Conservation (phyloP, 179 eudicot genomes). For the Silene noctiflora region DNA sequence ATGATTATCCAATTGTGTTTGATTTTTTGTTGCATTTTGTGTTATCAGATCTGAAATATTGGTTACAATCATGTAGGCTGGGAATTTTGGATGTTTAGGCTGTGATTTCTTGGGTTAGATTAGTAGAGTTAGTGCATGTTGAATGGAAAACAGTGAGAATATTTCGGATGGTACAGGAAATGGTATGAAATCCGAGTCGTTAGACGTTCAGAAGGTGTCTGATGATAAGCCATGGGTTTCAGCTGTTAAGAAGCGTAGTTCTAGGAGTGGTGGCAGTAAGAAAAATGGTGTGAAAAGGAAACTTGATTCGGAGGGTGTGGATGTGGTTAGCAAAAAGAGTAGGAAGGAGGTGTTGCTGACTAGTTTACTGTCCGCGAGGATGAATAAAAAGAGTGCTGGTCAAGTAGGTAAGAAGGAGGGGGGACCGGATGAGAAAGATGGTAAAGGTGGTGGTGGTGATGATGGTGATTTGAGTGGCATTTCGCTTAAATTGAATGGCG, state of each 20-base stretch:
- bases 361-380: conserved; percentile 25
- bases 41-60: conserved; percentile 63
- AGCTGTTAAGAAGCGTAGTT: conserved; percentile 7
- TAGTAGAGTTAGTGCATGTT: conserved; percentile 54
- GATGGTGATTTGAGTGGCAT: conserved; percentile 31
- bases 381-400: conserved; percentile 17
- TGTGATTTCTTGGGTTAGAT: neutral
- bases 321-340: conserved; percentile 27
- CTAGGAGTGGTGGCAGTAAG: conserved; percentile 11
- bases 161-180: conserved; percentile 41
- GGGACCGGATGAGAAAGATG: conserved; percentile 19
- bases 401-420: conserved; percentile 15
- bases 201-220: conserved; percentile 55
- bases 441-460: neutral
- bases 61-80: conserved; percentile 47
- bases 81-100: conserved; percentile 33
- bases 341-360: conserved; percentile 31
- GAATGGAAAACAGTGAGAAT: conserved; percentile 70
- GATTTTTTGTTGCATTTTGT: conserved; percentile 26
- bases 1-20: conserved; percentile 14
- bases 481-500: conserved; percentile 22
- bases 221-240: neutral
- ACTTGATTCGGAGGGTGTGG: conserved; percentile 13
- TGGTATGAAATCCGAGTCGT: conserved; percentile 45
- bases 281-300: conserved; percentile 31